Conservation (phyloP, 208 protist genomes). For the Trypanosoma caninum region DNA sequence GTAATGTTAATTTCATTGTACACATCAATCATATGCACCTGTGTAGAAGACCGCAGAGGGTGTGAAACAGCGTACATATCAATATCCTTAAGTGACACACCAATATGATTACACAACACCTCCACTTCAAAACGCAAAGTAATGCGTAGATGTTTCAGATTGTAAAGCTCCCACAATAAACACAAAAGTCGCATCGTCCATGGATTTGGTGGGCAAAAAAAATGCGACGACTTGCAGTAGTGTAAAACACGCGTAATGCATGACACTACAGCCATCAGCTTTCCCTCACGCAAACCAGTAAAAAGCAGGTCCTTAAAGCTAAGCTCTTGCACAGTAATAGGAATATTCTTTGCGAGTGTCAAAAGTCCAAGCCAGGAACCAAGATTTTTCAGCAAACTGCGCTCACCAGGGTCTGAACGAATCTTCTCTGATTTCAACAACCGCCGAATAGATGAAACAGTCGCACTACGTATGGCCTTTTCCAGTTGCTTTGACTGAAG, state of each 20-base stretch:
- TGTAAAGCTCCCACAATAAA: constrained; percentile 95
- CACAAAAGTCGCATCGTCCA: constrained; percentile 96
- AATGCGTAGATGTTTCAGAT: constrained; percentile 93
- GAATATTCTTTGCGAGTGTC: constrained; percentile 98
- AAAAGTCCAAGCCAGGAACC: constrained; percentile 97
- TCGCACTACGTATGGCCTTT: constrained; percentile 72
- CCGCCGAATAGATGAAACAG: constrained; percentile 81
- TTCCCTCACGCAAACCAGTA: constrained; percentile 91
- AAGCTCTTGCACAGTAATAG: constrained; percentile 94
- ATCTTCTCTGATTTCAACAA: constrained; percentile 95
- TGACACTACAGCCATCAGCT: constrained; percentile 95
- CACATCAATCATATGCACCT: constrained; percentile 48
- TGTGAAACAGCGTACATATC: constrained; percentile 28
- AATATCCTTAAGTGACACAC: constrained; percentile 45
- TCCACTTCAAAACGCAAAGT: constrained; percentile 98
- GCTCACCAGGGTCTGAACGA: constrained; percentile 81
- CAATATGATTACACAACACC: constrained; percentile 80
- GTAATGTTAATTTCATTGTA: constrained; percentile 64
- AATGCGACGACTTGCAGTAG: constrained; percentile 80
- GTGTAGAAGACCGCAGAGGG: constrained; percentile 26
- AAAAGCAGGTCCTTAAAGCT: constrained; percentile 95
- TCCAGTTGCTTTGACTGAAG: constrained; percentile 84
- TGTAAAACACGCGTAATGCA: constrained; percentile 95
- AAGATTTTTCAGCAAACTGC: constrained; percentile 97
- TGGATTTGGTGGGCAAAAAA: constrained; percentile 97